These are phyloP conservation scores for Ziziphus jujuba DNA, from an alignment of 306 rosid genomes.

Conservation along the genomic window DNA sequence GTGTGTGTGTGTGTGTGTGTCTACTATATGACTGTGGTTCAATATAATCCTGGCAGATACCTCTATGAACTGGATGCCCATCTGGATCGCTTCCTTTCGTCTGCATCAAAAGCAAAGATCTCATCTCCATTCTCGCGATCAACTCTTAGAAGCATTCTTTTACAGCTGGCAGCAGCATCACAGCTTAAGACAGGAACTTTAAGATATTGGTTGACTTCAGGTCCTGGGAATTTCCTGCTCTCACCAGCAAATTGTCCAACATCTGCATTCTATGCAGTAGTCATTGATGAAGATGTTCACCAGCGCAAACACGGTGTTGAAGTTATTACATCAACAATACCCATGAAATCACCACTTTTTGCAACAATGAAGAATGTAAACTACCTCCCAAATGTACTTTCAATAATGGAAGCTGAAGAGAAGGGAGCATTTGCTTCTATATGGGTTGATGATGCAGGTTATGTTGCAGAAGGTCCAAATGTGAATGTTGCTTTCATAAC, in stretches of 20 bases:
- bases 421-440: conserved; percentile 73
- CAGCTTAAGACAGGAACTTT: conserved; percentile 72
- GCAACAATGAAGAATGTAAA: conserved; percentile 85
- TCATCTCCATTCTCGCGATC: conserved; percentile 55
- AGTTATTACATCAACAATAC: conserved; percentile 68
- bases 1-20: no score
- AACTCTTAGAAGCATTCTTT: conserved; percentile 73
- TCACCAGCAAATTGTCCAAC: conserved; percentile 54
- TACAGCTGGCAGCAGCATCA: conserved; percentile 71
- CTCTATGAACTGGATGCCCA: conserved; percentile 84
- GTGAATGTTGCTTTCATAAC: conserved; percentile 86
- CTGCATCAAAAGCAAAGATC: conserved; percentile 78
- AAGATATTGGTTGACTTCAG: conserved; percentile 87
- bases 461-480: conserved; percentile 93
- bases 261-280: conserved; percentile 88
- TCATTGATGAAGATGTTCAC: conserved; percentile 50
- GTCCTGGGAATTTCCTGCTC: conserved; percentile 88
- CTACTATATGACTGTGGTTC: no score
- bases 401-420: conserved; percentile 84
- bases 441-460: conserved; percentile 87
- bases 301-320: conserved; percentile 84
- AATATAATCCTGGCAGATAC: conserved; percentile 40
- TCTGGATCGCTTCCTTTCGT: conserved; percentile 72
- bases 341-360: conserved; percentile 71
- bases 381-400: conserved; percentile 84